Evolutionary conservation across 306 rosid genomes (phyloP).

Genomic region (Oemleria cerasiformis): DNA sequence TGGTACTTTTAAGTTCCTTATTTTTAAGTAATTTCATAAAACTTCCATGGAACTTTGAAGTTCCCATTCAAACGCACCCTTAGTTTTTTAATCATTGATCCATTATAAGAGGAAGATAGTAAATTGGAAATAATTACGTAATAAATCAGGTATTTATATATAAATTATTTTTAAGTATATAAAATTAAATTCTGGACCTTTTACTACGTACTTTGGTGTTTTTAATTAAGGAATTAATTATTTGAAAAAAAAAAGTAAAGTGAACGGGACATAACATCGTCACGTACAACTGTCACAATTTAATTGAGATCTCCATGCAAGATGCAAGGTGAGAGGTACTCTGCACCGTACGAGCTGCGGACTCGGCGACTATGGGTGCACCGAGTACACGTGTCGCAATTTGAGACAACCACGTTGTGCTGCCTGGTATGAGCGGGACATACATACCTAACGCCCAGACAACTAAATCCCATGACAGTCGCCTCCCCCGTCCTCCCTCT

Average conservation of each 20-base stretch:
- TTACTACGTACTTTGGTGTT: no score
- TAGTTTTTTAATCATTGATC: no score
- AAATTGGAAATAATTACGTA: no score
- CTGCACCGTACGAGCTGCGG: slow-evolving; percentile 37
- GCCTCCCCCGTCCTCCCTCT: slow-evolving; percentile 1
- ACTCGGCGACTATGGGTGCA: slow-evolving; percentile 4
- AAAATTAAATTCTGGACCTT: no score
- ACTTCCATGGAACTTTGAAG: no score
- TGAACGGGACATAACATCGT: not conserved
- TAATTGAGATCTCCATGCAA: slow-evolving; percentile 8
- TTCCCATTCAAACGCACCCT: no score
- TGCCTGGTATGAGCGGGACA: slow-evolving; percentile 22
- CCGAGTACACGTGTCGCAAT: slow-evolving; percentile 15
- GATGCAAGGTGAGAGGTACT: slow-evolving; percentile 22
- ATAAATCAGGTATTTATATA: no score
- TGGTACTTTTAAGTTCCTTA: no score
- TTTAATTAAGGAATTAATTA: not conserved
- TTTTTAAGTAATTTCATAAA: no score
- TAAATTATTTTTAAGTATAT: no score
- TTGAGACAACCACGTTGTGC: slow-evolving; percentile 22
- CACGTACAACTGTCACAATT: slow-evolving; percentile 31
- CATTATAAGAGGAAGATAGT: no score
- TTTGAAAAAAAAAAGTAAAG: not conserved
- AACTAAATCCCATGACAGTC: slow-evolving; percentile 29
- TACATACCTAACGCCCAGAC: slow-evolving; percentile 18